Evolutionary conservation across 305 asterid genomes (phyloP).

Genomic region (Fraxinus nigra): DNA sequence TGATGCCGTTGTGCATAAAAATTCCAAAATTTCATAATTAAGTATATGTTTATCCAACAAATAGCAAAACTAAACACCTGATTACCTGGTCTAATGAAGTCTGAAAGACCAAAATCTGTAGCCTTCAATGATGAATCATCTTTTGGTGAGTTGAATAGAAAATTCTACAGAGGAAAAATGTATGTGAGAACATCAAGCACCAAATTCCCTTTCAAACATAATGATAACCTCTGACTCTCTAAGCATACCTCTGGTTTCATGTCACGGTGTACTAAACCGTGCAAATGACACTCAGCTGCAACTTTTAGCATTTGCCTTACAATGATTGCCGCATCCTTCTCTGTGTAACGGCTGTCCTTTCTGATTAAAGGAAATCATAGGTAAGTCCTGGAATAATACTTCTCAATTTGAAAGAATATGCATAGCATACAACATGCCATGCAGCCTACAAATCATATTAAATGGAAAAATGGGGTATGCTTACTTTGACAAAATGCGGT

Average conservation of each 20-base stretch:
- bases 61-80: not conserved
- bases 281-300: slow-evolving; percentile 98
- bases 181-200: slow-evolving; percentile 29
- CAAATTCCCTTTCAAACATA: slow-evolving; percentile 4
- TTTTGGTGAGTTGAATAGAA: slow-evolving; percentile 85
- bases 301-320: slow-evolving; percentile 97
- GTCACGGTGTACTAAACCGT: slow-evolving; percentile 98
- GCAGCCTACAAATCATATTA: slow-evolving; percentile 9
- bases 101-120: slow-evolving; percentile 86
- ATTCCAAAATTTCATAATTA: not conserved
- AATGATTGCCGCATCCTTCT: slow-evolving; percentile 94
- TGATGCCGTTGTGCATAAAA: not conserved
- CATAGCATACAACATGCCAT: not conserved
- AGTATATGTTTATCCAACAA: not conserved
- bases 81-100: slow-evolving; percentile 79
- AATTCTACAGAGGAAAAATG: slow-evolving; percentile 58
- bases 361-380: slow-evolving; percentile 42
- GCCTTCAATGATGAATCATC: slow-evolving; percentile 75
- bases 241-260: slow-evolving; percentile 93
- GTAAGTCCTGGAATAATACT: slow-evolving; percentile 18
- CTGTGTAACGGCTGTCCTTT: slow-evolving; percentile 92
- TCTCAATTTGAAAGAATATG: slow-evolving; percentile 13
- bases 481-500: slow-evolving; percentile 91
- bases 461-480: slow-evolving; percentile 14
- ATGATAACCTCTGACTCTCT: not conserved